Evolutionary conservation across 768 basidiomycete species (phyloP).

Genomic region (Psilocybe sp.): DNA sequence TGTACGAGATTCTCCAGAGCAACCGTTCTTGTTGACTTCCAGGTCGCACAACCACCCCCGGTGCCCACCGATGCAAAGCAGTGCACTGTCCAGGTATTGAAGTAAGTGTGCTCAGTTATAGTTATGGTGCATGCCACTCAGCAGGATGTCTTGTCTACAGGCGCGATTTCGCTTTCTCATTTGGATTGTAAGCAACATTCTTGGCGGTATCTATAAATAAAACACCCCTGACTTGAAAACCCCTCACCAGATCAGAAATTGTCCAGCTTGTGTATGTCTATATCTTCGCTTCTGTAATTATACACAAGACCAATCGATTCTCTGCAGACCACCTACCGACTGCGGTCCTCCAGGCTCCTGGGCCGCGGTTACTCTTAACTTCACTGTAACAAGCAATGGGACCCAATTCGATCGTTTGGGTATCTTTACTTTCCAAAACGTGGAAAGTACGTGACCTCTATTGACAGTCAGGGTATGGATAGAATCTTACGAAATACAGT

Average conservation of each 20-base stretch:
- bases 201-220: not conserved
- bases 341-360: constrained; percentile 71
- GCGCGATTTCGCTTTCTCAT: constrained; percentile 72
- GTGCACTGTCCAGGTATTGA: constrained; percentile 63
- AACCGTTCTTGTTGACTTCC: constrained; percentile 59
- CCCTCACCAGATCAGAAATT: constrained; percentile 50
- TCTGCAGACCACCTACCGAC: constrained; percentile 65
- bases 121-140: not conserved
- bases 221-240: not conserved
- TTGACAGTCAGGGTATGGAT: not conserved
- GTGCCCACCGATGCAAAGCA: constrained; percentile 58
- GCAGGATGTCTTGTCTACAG: constrained; percentile 26
- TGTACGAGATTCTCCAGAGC: constrained; percentile 23
- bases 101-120: constrained; percentile 33
- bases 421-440: constrained; percentile 73
- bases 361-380: constrained; percentile 73
- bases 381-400: constrained; percentile 76
- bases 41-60: constrained; percentile 70
- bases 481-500: constrained; percentile 33
- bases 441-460: constrained; percentile 53
- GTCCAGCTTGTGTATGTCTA: constrained; percentile 51
- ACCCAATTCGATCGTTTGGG: constrained; percentile 74
- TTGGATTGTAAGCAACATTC: constrained; percentile 45
- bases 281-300: not conserved
- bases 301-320: not conserved